phyloP scores from a whole-genome alignment of 139 green algal species.

The Coccomyxa sp. region DNA sequence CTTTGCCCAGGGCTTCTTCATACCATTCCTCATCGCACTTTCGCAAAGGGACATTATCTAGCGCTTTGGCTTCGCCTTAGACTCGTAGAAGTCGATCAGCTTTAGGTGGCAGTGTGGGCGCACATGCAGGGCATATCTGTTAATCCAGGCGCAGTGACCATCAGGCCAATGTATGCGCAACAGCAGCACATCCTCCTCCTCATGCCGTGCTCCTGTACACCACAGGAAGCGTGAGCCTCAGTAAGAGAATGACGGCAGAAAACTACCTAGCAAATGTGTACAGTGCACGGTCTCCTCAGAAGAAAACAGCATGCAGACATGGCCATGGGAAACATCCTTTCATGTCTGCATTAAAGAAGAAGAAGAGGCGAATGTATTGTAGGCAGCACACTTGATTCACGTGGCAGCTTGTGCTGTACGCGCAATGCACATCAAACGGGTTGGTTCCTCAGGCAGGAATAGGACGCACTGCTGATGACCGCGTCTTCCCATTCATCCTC shows the following conservation, averaged over 20 bases:
- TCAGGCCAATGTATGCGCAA: slow-evolving; percentile 20
- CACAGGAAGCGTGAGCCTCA: too few species aligned
- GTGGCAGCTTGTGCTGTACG: too few species aligned
- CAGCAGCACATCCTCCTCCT: neutral
- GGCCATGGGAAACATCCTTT: neutral
- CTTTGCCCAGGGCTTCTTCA: too few species aligned
- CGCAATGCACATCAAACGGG: too few species aligned
- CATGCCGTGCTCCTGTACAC: slow-evolving; percentile 11
- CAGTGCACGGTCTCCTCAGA: neutral
- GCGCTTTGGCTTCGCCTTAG: slow-evolving; percentile 17
- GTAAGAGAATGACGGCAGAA: neutral
- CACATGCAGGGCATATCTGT: neutral
- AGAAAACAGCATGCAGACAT: neutral
- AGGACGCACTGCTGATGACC: too few species aligned
- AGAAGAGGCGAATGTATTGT: neutral
- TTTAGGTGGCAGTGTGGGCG: slow-evolving; percentile 12
- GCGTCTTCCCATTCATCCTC: too few species aligned
- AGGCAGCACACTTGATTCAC: too few species aligned
- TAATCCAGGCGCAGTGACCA: neutral
- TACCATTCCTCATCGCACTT: too few species aligned
- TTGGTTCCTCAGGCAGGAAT: too few species aligned
- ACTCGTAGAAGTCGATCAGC: slow-evolving; percentile 33
- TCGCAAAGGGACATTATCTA: neutral
- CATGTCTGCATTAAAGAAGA: neutral
- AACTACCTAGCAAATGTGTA: neutral